Percentiles rank a stretch among this genome's conserved stretches.
These are phyloP conservation scores for Globisporangium nunn DNA, from an alignment of 352 stramenopile species.

Conservation along the genomic window DNA sequence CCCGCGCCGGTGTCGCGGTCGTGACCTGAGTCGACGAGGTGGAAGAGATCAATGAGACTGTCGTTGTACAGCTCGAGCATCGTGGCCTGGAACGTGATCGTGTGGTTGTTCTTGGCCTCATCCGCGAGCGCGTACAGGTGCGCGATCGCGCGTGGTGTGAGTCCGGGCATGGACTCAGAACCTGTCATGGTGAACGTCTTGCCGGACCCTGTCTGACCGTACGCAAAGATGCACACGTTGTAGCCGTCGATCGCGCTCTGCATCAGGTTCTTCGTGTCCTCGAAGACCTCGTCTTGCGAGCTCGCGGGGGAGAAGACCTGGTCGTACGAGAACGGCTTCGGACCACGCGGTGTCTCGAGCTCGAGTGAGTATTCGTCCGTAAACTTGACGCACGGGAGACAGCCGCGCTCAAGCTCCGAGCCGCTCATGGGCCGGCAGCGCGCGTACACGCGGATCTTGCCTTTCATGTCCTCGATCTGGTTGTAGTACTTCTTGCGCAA, in stretches of 20 bases:
- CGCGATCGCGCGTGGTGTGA: slow-evolving; percentile 85
- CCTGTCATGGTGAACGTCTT: slow-evolving; percentile 95
- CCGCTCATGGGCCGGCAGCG: slow-evolving; percentile 88
- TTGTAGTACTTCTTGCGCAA: slow-evolving; percentile 95
- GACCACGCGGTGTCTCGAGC: slow-evolving; percentile 63
- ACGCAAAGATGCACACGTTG: slow-evolving; percentile 93
- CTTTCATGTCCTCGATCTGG: slow-evolving; percentile 94
- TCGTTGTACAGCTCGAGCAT: slow-evolving; percentile 94
- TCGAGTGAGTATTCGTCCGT: slow-evolving; percentile 84
- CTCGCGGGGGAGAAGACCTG: slow-evolving; percentile 78
- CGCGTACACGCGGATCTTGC: slow-evolving; percentile 91
- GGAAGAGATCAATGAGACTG: slow-evolving; percentile 84
- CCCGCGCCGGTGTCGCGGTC: slow-evolving; percentile 11
- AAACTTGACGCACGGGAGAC: slow-evolving; percentile 54
- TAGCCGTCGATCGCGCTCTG: slow-evolving; percentile 88
- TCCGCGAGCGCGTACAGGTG: slow-evolving; percentile 79
- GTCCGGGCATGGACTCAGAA: slow-evolving; percentile 49
- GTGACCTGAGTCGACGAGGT: slow-evolving; percentile 59
- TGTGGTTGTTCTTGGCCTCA: slow-evolving; percentile 37
- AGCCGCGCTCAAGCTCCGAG: slow-evolving; percentile 81
- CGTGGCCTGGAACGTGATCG: slow-evolving; percentile 72
- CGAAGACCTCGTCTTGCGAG: slow-evolving; percentile 85
- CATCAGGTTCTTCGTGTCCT: slow-evolving; percentile 90
- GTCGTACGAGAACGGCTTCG: slow-evolving; percentile 89
- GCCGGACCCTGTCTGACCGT: slow-evolving; percentile 89